Evolutionary conservation across 768 basidiomycete species (phyloP).

Genomic region (Thelephora ganbajun): DNA sequence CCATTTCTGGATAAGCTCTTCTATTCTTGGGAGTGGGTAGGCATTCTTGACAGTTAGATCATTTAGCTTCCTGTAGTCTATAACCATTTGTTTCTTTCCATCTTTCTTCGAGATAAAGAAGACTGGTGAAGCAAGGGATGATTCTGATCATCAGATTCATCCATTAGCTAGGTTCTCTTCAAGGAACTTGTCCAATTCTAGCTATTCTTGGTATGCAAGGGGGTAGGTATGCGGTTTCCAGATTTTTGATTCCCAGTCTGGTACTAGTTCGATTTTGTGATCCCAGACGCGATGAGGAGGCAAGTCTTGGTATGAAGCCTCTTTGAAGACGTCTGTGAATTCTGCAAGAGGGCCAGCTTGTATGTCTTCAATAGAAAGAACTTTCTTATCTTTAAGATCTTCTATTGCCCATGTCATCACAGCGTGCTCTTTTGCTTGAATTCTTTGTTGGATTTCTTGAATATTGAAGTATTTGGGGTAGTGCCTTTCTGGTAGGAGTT

Average conservation of each 20-base stretch:
- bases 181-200: conserved; percentile 6
- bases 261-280: conserved; percentile 9
- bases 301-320: conserved; percentile 1
- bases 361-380: conserved; percentile 5
- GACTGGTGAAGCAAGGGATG: conserved; percentile 13
- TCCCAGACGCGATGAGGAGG: conserved; percentile 8
- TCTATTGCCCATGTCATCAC: background rate
- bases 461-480: background rate
- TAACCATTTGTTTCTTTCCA: conserved; percentile 18
- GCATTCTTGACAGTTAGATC: too few relatives aligned
- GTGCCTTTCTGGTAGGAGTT: background rate
- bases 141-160: too few relatives aligned
- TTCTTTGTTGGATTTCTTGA: too few relatives aligned
- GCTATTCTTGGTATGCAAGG: conserved; percentile 5
- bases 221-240: conserved; percentile 8
- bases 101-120: conserved; percentile 20
- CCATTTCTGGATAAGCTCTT: too few relatives aligned
- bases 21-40: too few relatives aligned
- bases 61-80: too few relatives aligned
- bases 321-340: conserved; percentile 3
- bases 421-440: too few relatives aligned
- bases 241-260: too few relatives aligned
- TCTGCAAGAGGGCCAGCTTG: conserved; percentile 3
- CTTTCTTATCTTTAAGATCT: background rate
- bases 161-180: too few relatives aligned